phyloP scores from a whole-genome alignment of 2,329 filamentous ascomycete species.

The Sporothrix humicola region DNA sequence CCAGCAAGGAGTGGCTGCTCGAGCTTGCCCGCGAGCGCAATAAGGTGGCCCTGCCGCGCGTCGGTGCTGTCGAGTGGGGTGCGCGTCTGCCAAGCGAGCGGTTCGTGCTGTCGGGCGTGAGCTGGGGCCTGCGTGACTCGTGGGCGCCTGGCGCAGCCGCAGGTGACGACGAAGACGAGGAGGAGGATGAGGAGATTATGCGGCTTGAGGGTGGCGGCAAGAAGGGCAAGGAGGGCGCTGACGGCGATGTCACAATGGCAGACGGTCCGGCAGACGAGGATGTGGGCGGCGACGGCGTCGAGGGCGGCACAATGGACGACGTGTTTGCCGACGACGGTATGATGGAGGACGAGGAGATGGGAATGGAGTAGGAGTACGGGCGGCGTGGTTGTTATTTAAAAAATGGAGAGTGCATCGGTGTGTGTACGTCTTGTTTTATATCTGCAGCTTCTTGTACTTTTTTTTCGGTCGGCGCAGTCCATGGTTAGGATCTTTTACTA shows the following conservation, averaged over 20 bases:
- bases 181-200: conserved; percentile 50
- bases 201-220: conserved; percentile 47
- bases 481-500: conserved; percentile 15
- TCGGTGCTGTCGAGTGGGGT: conserved; percentile 70
- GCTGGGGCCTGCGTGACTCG: conserved; percentile 67
- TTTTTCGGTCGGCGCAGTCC: conserved; percentile 7
- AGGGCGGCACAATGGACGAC: conserved; percentile 61
- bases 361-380: conserved; percentile 40
- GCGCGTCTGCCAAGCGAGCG: conserved; percentile 69
- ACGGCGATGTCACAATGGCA: conserved; percentile 44
- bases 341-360: conserved; percentile 48
- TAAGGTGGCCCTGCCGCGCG: conserved; percentile 66
- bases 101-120: conserved; percentile 69
- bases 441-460: not conserved
- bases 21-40: conserved; percentile 76
- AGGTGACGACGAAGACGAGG: conserved; percentile 54
- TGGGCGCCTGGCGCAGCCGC: conserved; percentile 55
- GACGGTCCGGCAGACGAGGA: conserved; percentile 59
- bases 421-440: conserved; percentile 2
- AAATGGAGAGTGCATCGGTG: not conserved
- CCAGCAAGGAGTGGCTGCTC: conserved; percentile 76
- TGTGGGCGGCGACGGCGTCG: conserved; percentile 59
- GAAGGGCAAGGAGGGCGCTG: conserved; percentile 46
- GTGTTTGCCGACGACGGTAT: conserved; percentile 46
- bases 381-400: too few relatives aligned